Base-by-base conservation (phyloP, 768 basidiomycete species). In the Podaxis mareebaensis region DNA sequence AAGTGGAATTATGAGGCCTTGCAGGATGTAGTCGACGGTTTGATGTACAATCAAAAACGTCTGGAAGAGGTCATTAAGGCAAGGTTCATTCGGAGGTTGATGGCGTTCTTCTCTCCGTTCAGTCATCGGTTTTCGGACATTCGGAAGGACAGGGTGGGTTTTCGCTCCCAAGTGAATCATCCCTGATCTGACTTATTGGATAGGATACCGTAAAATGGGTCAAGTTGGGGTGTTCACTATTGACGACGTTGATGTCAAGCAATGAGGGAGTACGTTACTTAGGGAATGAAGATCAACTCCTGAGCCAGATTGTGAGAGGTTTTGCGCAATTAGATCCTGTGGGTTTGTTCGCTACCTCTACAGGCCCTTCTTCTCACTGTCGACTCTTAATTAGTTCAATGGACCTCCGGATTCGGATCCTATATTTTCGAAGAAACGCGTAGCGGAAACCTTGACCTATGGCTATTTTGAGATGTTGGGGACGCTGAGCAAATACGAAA, bases 381-480 rank as follows among this genome's bases (percentile, higher is more conserved):
- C 8, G 2, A 42, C 58, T 30, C 28, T 44, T 24, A 58, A 17
- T 1, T 49, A 93, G 91, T 90, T 89, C 69, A 91, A 90, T 66
- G 85, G 87, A 10, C 79, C 83, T 10, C 86, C 89, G 0, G 87
- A 86, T 61, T 85, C 88, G 7, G 92, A 93, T 69, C 89, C 91
- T 0, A 83, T 92, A 56, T 94, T 99, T 69, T 94, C 95, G 1
- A 91, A 91, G 71, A 83, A 87, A 67, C 83, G 93, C 6, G 82
- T 98, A 53, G 81, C 89, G 44, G 88, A 89, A 17, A 95, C 94
- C 0, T 75, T 99, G 68, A 93, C 93, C 0, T 91, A 86, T 68
- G 96, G 95, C 0, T 99, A 99, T 74, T 86, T 99, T 67, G 95
- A 97, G 69, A 95, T 99, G 89, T 82, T 99, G 2, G 96, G 96